Percentiles rank a stretch among this genome's conserved stretches.
Conservation (phyloP, 2,329 filamentous ascomycete species). For the Amylocarpus encephaloides region DNA sequence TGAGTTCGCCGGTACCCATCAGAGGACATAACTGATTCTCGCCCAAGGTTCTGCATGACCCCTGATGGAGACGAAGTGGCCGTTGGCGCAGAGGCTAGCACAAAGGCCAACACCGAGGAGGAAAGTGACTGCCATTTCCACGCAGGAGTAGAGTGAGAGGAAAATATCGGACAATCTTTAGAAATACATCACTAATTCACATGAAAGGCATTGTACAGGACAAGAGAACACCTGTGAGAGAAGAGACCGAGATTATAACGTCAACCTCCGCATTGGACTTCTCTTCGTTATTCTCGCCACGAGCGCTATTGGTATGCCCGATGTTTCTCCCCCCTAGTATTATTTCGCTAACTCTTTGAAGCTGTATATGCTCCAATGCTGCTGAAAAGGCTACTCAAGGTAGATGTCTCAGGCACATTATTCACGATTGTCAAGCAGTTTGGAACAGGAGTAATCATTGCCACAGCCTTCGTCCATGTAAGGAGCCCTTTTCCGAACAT, state of each 20-base stretch:
- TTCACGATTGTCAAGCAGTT: conserved; percentile 60
- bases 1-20: conserved; percentile 33
- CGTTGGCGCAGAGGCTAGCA: conserved; percentile 30
- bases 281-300: conserved; percentile 66
- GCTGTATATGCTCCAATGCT: conserved; percentile 62
- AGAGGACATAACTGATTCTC: neutral
- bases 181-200: too few relatives aligned
- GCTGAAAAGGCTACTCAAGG: conserved; percentile 30
- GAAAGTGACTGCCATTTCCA: conserved; percentile 64
- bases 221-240: conserved; percentile 42
- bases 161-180: too few relatives aligned
- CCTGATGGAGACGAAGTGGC: conserved; percentile 55
- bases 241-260: conserved; percentile 54
- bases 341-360: conserved; percentile 17
- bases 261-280: conserved; percentile 62
- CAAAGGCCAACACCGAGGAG: conserved; percentile 19
- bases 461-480: conserved; percentile 64
- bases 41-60: conserved; percentile 53
- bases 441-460: conserved; percentile 66
- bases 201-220: conserved; percentile 23
- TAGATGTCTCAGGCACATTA: neutral
- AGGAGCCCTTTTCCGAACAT: conserved; percentile 24
- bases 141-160: conserved; percentile 63
- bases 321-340: neutral
- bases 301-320: conserved; percentile 50